These are phyloP conservation scores for Amoebophrya sp. DNA, from an alignment of 169 alveolate genomes.

Conservation along the genomic window DNA sequence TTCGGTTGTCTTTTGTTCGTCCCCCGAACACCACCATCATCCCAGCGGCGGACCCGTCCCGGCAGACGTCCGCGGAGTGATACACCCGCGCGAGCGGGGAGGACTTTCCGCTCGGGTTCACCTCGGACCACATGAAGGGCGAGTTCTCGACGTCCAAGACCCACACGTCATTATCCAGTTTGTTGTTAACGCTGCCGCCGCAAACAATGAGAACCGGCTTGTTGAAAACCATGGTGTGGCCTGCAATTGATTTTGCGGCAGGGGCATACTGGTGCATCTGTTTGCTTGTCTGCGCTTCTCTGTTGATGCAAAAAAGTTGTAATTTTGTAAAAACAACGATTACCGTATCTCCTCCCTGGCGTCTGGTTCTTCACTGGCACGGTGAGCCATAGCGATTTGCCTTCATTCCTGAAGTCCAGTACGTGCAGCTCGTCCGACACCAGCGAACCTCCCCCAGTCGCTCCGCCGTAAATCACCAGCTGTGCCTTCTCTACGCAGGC, in stretches of 20 bases:
- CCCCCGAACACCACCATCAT: conserved; percentile 88
- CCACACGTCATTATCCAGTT: neutral
- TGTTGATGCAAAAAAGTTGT: no score
- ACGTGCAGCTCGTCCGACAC: conserved; percentile 92
- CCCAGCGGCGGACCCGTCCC: conserved; percentile 93
- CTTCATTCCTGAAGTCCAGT: conserved; percentile 81
- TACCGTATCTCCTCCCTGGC: conserved; percentile 96
- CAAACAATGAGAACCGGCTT: conserved; percentile 83
- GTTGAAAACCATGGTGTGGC: conserved; percentile 83
- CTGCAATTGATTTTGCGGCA: neutral
- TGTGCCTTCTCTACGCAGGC: conserved; percentile 85
- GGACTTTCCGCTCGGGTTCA: conserved; percentile 53
- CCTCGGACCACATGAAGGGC: conserved; percentile 87
- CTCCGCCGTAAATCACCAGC: conserved; percentile 94
- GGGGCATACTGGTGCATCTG: neutral
- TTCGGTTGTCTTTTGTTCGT: conserved; percentile 72
- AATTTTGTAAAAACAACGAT: no score
- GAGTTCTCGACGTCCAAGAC: conserved; percentile 76
- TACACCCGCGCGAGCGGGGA: conserved; percentile 87
- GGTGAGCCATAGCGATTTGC: conserved; percentile 81
- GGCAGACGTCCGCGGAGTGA: conserved; percentile 75
- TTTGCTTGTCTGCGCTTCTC: no score
- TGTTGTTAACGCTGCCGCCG: neutral
- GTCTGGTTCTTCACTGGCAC: conserved; percentile 91
- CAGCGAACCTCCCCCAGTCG: conserved; percentile 96